Evolutionary conservation across 2,329 filamentous ascomycete species (phyloP), one percentile per base, ranked within the genome.

Genomic region (Phoma sp.): DNA sequence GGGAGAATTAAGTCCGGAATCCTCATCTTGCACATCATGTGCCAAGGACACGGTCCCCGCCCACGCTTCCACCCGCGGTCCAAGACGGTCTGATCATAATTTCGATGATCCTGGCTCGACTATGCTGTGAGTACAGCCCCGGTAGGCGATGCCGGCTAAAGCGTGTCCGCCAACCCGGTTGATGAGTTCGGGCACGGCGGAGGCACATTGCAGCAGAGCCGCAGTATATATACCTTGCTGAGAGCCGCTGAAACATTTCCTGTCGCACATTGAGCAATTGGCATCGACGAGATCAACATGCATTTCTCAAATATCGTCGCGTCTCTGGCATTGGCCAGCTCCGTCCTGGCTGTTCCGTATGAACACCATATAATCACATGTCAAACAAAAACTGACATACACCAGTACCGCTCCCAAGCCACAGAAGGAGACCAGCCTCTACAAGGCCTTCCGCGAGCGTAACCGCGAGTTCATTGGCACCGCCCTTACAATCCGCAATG

Each of bases 271-370:
- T 40, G 37, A 44, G 18, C 39, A 18, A 41, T 14, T 40, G 27
- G 39, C 35, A 46, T 32, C 14, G 11, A 55, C 23, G 24, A 41
- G 32, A 35, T 14, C 47, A 61, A 42, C 8, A 70, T 70, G 67
- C 65, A 62, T 57, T 62, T 70, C 56, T 63, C 66, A n/a, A 64
- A 43, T 45, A 49, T 70, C 22, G 43, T 68, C 51, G 57, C 64
- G 38, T 55, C 60, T 38, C 45, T 70, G 56, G 64, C 65, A 25
- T 41, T 68, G 27, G 52, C 58, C 56, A 50, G 64, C 43, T 65
- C 65, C 24, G 62, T 57, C 42, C 40, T 64, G 49, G 67, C 67
- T 46, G 52, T 54, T 14, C 67, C 51, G 41, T 52, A 25, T 11
- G 45, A 18, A 38, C 30, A 14, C n/a, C 10, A 18, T 10, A n/a